phyloP scores from a whole-genome alignment of 192 early-diverging fungal genomes.

The Coemansia erecta region DNA sequence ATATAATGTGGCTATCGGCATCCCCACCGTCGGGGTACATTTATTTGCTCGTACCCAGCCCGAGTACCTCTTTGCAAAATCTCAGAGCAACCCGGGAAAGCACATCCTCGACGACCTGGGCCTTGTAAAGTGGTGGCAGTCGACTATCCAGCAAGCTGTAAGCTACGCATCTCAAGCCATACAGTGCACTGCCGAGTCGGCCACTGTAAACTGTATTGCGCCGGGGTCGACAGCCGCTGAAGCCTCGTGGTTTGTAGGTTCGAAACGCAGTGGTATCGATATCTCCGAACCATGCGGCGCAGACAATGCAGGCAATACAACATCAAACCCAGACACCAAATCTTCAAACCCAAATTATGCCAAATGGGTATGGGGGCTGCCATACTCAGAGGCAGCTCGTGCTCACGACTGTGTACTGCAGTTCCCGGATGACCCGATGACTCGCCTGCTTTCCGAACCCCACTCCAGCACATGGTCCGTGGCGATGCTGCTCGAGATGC shows the following conservation, averaged over 20 bases:
- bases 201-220: constrained; percentile 26
- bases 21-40: constrained; percentile 40
- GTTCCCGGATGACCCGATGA: constrained; percentile 52
- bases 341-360: neutral
- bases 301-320: neutral
- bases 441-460: constrained; percentile 37
- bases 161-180: constrained; percentile 12
- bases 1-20: constrained; percentile 14
- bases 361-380: constrained; percentile 46
- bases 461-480: constrained; percentile 49
- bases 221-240: constrained; percentile 30
- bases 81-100: constrained; percentile 63
- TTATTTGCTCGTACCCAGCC: constrained; percentile 85
- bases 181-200: neutral
- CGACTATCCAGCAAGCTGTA: constrained; percentile 33
- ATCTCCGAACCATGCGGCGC: no score
- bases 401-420: constrained; percentile 47
- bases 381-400: constrained; percentile 13
- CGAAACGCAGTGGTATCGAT: neutral
- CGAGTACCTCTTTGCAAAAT: constrained; percentile 78
- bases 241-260: constrained; percentile 20
- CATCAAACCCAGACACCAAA: neutral
- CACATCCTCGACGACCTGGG: constrained; percentile 59
- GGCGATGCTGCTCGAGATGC: constrained; percentile 62
- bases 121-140: constrained; percentile 79